These are phyloP conservation scores for Kalaharituber pfeilii DNA, from an alignment of 2,329 filamentous ascomycete species.

Conservation along the genomic window DNA sequence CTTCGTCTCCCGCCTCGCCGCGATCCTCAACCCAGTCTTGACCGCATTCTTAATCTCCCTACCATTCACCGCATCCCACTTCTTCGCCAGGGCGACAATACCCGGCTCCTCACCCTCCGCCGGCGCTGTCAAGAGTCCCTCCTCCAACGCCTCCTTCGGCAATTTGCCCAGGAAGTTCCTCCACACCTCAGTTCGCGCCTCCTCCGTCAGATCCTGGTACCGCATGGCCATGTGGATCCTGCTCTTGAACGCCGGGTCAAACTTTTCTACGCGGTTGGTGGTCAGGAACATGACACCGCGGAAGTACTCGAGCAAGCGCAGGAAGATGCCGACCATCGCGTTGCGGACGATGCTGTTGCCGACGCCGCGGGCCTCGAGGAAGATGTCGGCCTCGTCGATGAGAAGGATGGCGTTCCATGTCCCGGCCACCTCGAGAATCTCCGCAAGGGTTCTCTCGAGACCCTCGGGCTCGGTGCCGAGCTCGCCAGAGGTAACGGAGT, in stretches of 20 bases:
- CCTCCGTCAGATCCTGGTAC: constrained; percentile 23
- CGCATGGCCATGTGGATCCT: constrained; percentile 27
- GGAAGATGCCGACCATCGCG: constrained; percentile 45
- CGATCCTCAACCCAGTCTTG: constrained; percentile 23
- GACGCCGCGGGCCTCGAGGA: constrained; percentile 67
- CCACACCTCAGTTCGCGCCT: constrained; percentile 24
- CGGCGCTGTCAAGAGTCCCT: background rate
- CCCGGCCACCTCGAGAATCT: constrained; percentile 71
- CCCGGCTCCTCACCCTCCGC: constrained; percentile 14
- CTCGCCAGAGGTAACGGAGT: constrained; percentile 31
- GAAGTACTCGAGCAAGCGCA: constrained; percentile 31
- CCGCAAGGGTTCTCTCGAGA: constrained; percentile 61
- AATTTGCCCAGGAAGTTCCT: constrained; percentile 21
- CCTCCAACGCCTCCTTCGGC: constrained; percentile 9
- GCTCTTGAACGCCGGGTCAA: constrained; percentile 29
- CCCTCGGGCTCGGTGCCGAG: constrained; percentile 26
- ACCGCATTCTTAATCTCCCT: constrained; percentile 27
- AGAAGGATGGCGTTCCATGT: constrained; percentile 73
- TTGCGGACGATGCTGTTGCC: constrained; percentile 74
- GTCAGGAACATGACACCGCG: constrained; percentile 31
- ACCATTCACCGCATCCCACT: constrained; percentile 23
- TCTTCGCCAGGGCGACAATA: constrained; percentile 10
- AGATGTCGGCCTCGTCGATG: constrained; percentile 72
- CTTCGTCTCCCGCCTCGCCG: constrained; percentile 18
- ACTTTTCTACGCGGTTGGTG: constrained; percentile 28